Conservation (phyloP, 192 early-diverging fungal genomes). For the Coemansia sp. region DNA sequence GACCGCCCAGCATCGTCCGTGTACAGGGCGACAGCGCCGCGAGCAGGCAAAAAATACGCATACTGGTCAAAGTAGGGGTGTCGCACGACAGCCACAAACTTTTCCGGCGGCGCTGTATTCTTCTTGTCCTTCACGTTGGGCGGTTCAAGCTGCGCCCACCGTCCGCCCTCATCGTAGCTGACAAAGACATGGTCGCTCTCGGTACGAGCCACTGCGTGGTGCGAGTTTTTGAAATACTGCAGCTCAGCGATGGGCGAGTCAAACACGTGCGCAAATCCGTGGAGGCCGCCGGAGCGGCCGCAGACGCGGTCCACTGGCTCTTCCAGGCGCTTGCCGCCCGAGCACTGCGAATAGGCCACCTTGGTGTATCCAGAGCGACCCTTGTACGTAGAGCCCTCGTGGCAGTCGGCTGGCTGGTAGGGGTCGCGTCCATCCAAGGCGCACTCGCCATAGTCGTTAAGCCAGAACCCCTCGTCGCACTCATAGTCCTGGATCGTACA, state of each 20-base stretch:
- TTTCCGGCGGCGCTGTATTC: slow-evolving; percentile 5
- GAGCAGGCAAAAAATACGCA: slow-evolving; percentile 65
- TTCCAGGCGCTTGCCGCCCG: slow-evolving; percentile 69
- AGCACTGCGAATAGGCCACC: slow-evolving; percentile 73
- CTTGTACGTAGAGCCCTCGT: slow-evolving; percentile 63
- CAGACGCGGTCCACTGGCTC: slow-evolving; percentile 72
- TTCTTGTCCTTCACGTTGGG: slow-evolving; percentile 2
- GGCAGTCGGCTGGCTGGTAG: slow-evolving; percentile 72
- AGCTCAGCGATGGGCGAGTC: slow-evolving; percentile 60
- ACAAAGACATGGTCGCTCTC: slow-evolving; percentile 54
- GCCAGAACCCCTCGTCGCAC: slow-evolving; percentile 88
- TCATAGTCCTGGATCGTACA: slow-evolving; percentile 85
- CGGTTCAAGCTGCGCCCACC: slow-evolving; percentile 56
- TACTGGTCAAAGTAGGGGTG: slow-evolving; percentile 64
- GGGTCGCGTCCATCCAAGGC: slow-evolving; percentile 74
- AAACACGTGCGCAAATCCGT: slow-evolving; percentile 28
- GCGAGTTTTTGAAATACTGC: slow-evolving; percentile 70
- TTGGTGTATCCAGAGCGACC: slow-evolving; percentile 85
- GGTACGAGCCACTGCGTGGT: slow-evolving; percentile 59
- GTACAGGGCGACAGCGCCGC: slow-evolving; percentile 54
- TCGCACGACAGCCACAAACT: slow-evolving; percentile 60
- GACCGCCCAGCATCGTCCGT: slow-evolving; percentile 66
- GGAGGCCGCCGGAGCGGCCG: slow-evolving; percentile 56
- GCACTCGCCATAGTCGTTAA: slow-evolving; percentile 68
- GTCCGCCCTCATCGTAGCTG: slow-evolving; percentile 68